A percentile compares a stretch with the other conserved stretches of the same genome.
Conservation (phyloP, 495 filamentous ascomycete genomes). For the Aspergillus bertholletiae region DNA sequence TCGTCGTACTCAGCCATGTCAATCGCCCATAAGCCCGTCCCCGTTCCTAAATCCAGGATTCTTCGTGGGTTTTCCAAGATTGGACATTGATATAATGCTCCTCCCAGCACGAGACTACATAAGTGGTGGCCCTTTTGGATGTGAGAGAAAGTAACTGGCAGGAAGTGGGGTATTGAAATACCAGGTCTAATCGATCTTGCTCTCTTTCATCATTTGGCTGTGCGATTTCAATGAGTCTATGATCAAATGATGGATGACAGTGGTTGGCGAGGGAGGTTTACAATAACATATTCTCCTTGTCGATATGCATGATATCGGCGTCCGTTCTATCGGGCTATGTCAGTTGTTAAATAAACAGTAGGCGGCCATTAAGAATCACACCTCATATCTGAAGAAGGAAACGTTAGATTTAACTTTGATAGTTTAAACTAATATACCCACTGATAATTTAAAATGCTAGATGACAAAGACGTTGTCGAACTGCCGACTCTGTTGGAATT, state of each 20-base stretch:
- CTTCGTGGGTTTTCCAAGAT: slow-evolving; percentile 31
- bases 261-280: background rate
- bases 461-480: slow-evolving; percentile 9
- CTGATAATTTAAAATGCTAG: slow-evolving; percentile 15
- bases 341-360: background rate
- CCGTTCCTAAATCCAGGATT: slow-evolving; percentile 46
- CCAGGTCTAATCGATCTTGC: slow-evolving; percentile 62
- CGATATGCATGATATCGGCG: slow-evolving; percentile 16
- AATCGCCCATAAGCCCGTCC: slow-evolving; percentile 52
- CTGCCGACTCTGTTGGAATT: background rate
- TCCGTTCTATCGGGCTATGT: slow-evolving; percentile 6
- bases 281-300: slow-evolving; percentile 14
- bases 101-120: slow-evolving; percentile 39
- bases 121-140: slow-evolving; percentile 42
- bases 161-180: slow-evolving; percentile 44
- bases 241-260: background rate
- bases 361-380: background rate
- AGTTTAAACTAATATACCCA: slow-evolving; percentile 5
- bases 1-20: slow-evolving; percentile 43
- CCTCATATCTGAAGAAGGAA: background rate
- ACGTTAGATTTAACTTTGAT: background rate
- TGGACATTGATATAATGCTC: slow-evolving; percentile 49
- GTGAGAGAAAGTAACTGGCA: background rate
- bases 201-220: slow-evolving; percentile 39
- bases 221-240: background rate